Conservation (phyloP, 1,139 yeast species). For the Suhomyces guaymorum region DNA sequence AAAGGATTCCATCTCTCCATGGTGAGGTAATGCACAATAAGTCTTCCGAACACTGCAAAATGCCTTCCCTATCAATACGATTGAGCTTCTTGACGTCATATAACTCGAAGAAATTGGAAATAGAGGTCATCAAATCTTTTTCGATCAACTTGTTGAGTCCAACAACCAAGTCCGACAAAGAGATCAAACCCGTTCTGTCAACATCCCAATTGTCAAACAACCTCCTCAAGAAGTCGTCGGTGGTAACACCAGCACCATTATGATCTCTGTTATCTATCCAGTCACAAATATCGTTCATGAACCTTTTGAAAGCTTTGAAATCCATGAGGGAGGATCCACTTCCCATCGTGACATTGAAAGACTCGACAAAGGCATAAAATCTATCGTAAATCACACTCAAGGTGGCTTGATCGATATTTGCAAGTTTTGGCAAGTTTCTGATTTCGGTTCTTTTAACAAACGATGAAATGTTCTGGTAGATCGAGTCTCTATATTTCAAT, state of each 20-base stretch:
- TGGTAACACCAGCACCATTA: constrained; percentile 22
- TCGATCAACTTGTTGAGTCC: constrained; percentile 75
- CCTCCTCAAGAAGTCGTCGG: constrained; percentile 55
- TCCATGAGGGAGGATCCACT: constrained; percentile 73
- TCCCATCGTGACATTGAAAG: constrained; percentile 65
- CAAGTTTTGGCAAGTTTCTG: constrained; percentile 76
- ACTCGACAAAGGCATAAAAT: constrained; percentile 74
- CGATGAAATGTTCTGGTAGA: constrained; percentile 80
- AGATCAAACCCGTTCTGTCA: constrained; percentile 53
- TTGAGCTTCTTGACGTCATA: constrained; percentile 67
- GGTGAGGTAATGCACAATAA: constrained; percentile 79
- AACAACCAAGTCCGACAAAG: constrained; percentile 65
- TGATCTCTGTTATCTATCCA: constrained; percentile 51
- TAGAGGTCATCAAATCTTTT: constrained; percentile 73
- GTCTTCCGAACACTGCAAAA: constrained; percentile 84
- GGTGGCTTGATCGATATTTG: constrained; percentile 57
- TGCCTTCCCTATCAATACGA: constrained; percentile 72
- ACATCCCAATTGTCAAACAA: constrained; percentile 74
- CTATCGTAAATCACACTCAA: constrained; percentile 79
- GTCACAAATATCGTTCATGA: constrained; percentile 78
- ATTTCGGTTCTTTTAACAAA: constrained; percentile 92
- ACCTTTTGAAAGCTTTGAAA: constrained; percentile 65
- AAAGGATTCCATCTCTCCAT: constrained; percentile 67
- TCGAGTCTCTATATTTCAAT: constrained; percentile 69
- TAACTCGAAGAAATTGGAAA: constrained; percentile 75